Evolutionary conservation across 192 early-diverging fungal genomes (phyloP), one percentile per base, ranked within the genome.

Genomic region (Backusella mclennaniae): DNA sequence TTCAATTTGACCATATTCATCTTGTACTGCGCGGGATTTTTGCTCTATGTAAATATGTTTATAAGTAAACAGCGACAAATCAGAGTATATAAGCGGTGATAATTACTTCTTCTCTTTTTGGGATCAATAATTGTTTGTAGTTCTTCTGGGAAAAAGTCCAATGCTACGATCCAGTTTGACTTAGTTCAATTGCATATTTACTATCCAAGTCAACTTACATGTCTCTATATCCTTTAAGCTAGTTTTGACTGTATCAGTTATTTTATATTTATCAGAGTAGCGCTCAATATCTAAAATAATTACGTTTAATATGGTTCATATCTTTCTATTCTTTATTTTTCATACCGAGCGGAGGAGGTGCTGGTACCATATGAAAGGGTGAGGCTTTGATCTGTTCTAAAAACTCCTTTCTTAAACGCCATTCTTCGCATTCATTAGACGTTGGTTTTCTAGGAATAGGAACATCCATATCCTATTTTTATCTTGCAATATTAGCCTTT

Each of bases 111-210:
- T 63, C 35, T 66, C 33, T 74, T 79, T 39, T 35, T 71, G 35
- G 82, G 68, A 72, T 79, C 82, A 41, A 83, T 41, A n/a, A 76
- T 76, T 23, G 39, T 53, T 26, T 79, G 77, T 26, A 79, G 35
- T 70, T 83, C 82, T 19, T 83, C 82, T 12, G 82, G 78, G 53
- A 79, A 83, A 12, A 83, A 77, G 46, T 74, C 73, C 21, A 78
- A n/a, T 23, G 74, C 80, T 81, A 74, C 3, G 12, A 29, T 11
- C 26, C n/a, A 63, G 73, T 35, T n/a, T 35, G 19, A 17, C 7
- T 49, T 46, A 63, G 21, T 35, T 69, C 19, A 67, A 17, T 52
- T 46, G 44, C n/a, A 14, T 39, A 0, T 2, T 11, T 44, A 17
- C 26, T 35, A 56, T 29, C 9, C 39, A 44, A 52, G 17, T 69